These are phyloP conservation scores for Ophiostoma sp. DNA, from an alignment of 2,329 filamentous ascomycete species.

Conservation along the genomic window DNA sequence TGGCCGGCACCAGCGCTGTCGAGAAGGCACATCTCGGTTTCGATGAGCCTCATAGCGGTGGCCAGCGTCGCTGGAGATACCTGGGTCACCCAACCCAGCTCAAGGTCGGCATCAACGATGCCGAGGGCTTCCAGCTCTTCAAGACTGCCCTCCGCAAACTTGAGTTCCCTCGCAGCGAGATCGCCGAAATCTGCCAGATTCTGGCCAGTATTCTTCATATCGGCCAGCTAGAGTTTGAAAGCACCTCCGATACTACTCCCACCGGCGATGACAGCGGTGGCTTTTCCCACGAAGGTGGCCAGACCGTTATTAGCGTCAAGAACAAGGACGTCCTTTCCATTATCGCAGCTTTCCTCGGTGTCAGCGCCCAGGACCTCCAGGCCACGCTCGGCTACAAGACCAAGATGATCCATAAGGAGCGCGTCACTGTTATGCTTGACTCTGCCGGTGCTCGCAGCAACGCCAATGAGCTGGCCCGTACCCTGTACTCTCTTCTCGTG, in stretches of 20 bases:
- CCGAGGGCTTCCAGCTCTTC: constrained; percentile 93
- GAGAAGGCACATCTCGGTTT: constrained; percentile 80
- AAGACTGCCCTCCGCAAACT: constrained; percentile 91
- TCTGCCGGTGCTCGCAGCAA: constrained; percentile 83
- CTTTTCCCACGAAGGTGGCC: constrained; percentile 89
- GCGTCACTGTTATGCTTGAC: constrained; percentile 98
- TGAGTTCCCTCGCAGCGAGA: constrained; percentile 87
- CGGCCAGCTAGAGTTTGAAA: constrained; percentile 91
- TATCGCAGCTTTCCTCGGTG: constrained; percentile 89
- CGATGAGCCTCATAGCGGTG: constrained; percentile 43
- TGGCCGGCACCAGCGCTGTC: constrained; percentile 83
- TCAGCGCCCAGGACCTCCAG: constrained; percentile 75
- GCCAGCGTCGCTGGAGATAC: constrained; percentile 86
- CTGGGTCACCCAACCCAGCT: constrained; percentile 93
- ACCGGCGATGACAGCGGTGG: constrained; percentile 88
- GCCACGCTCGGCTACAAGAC: constrained; percentile 90
- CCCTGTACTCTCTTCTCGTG: constrained; percentile 87
- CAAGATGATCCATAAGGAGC: constrained; percentile 90
- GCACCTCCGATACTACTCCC: constrained; percentile 69
- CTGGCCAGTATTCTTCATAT: constrained; percentile 94
- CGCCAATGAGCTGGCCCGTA: constrained; percentile 88
- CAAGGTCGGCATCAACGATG: constrained; percentile 94
- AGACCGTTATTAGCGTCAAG: constrained; percentile 78
- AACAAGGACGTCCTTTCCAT: constrained; percentile 86
- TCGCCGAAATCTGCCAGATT: constrained; percentile 94